A percentile compares a stretch with the other conserved stretches of the same genome.
These are phyloP conservation scores for Aurantiochytrium sp. DNA, from an alignment of 108 stramenopile species.

Conservation along the genomic window DNA sequence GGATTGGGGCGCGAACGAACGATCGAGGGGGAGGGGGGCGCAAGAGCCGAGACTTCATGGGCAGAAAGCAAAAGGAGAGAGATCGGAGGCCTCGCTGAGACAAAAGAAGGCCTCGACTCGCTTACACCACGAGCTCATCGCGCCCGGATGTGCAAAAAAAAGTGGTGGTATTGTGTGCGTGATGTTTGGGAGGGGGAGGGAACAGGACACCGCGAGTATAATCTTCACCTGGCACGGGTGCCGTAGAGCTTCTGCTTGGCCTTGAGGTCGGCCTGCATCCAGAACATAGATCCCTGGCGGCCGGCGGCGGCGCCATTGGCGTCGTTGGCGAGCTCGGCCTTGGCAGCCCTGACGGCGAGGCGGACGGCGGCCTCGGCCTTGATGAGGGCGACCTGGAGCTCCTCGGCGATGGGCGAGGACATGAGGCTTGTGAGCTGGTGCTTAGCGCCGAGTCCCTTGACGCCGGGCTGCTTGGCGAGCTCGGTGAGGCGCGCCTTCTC, in stretches of 20 bases:
- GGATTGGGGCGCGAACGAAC: too few relatives aligned
- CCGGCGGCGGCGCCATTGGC: background rate
- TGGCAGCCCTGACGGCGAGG: background rate
- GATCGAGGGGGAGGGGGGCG: too few relatives aligned
- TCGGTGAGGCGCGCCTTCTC: background rate
- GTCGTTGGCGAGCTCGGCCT: background rate
- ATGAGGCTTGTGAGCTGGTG: background rate
- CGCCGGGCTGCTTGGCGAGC: background rate
- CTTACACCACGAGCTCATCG: too few relatives aligned
- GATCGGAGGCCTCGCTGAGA: too few relatives aligned
- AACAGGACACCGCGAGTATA: too few relatives aligned
- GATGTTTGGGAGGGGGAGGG: too few relatives aligned
- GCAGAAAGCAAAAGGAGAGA: too few relatives aligned
- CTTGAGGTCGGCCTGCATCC: slow-evolving; percentile 24
- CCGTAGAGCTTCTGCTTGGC: background rate
- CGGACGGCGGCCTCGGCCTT: slow-evolving; percentile 30
- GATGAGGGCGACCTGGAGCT: slow-evolving; percentile 28
- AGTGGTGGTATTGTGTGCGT: too few relatives aligned
- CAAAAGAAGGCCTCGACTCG: too few relatives aligned
- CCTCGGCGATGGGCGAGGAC: slow-evolving; percentile 12
- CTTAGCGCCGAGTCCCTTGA: slow-evolving; percentile 23
- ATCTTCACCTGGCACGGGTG: background rate
- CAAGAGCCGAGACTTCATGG: too few relatives aligned
- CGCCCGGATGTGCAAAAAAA: too few relatives aligned
- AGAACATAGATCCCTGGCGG: background rate